Evolutionary conservation across 2,329 filamentous ascomycete species (phyloP).

Genomic region (Penicillium sp.): DNA sequence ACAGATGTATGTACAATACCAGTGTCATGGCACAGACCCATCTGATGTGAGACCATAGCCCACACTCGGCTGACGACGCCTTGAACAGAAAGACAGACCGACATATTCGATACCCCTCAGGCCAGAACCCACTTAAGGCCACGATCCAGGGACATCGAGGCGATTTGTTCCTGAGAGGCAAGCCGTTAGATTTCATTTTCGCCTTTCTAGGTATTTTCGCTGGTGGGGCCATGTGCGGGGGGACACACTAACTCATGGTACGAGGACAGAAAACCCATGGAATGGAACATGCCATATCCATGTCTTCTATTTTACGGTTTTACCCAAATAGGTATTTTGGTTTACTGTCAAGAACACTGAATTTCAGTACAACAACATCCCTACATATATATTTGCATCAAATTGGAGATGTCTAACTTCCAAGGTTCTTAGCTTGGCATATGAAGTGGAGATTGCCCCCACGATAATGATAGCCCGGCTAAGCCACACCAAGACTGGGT

Average conservation of each 20-base stretch:
- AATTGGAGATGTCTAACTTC: not conserved
- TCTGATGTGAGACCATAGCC: slow-evolving; percentile 9
- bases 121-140: not conserved
- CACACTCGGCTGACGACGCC: slow-evolving; percentile 18
- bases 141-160: not conserved
- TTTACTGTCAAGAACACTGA: not conserved
- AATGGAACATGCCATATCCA: not conserved
- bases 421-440: not conserved
- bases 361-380: not conserved
- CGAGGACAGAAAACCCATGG: not conserved
- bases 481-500: not conserved
- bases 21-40: slow-evolving; percentile 12
- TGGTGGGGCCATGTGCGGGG: slow-evolving; percentile 1
- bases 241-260: not conserved
- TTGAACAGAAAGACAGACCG: not conserved
- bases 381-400: not conserved
- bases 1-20: not conserved
- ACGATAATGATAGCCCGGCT: not conserved
- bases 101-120: not conserved
- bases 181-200: not conserved
- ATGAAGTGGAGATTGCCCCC: not conserved
- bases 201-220: not conserved
- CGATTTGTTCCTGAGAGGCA: slow-evolving; percentile 2
- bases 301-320: not conserved
- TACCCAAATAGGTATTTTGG: not conserved